Conservation (phyloP, 768 basidiomycete genomes). For the Sarcodon sp. region DNA sequence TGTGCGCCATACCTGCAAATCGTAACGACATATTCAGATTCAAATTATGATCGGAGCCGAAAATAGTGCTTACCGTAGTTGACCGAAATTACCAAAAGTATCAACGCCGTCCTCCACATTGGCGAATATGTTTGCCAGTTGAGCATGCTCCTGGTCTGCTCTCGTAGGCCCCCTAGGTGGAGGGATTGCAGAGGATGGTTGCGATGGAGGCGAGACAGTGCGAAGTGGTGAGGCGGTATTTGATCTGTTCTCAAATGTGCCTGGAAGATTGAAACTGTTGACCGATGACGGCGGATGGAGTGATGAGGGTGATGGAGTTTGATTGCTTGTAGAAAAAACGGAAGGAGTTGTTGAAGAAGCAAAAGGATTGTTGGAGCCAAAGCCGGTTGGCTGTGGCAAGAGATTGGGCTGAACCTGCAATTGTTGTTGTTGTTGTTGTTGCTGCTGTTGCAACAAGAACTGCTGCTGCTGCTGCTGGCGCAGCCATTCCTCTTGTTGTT, state of each 20-base stretch:
- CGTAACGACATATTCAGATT: neutral
- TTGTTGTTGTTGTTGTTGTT: conserved; percentile 31
- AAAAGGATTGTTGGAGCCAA: conserved; percentile 95
- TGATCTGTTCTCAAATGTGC: conserved; percentile 43
- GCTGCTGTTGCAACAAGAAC: conserved; percentile 38
- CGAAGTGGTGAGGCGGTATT: conserved; percentile 27
- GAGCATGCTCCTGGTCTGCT: conserved; percentile 58
- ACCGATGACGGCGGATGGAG: conserved; percentile 19
- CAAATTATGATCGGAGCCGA: conserved; percentile 4
- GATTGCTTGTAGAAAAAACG: conserved; percentile 18
- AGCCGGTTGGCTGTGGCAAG: conserved; percentile 58
- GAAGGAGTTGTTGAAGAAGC: conserved; percentile 30
- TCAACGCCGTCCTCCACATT: conserved; percentile 81
- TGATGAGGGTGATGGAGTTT: conserved; percentile 15
- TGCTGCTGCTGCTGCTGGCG: conserved; percentile 50
- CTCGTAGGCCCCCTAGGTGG: conserved; percentile 19
- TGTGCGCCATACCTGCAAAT: conserved; percentile 29
- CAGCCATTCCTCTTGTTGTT: conserved; percentile 41
- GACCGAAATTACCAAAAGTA: conserved; percentile 87
- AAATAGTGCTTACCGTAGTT: conserved; percentile 39
- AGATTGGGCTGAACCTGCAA: conserved; percentile 27
- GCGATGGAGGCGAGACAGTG: conserved; percentile 23
- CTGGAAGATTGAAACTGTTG: conserved; percentile 54
- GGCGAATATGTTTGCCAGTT: conserved; percentile 74
- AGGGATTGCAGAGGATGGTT: conserved; percentile 13